Evolutionary conservation across 2,329 filamentous ascomycete species (phyloP), one percentile per base, ranked within the genome.

Genomic region (Grosmannia penicillata): DNA sequence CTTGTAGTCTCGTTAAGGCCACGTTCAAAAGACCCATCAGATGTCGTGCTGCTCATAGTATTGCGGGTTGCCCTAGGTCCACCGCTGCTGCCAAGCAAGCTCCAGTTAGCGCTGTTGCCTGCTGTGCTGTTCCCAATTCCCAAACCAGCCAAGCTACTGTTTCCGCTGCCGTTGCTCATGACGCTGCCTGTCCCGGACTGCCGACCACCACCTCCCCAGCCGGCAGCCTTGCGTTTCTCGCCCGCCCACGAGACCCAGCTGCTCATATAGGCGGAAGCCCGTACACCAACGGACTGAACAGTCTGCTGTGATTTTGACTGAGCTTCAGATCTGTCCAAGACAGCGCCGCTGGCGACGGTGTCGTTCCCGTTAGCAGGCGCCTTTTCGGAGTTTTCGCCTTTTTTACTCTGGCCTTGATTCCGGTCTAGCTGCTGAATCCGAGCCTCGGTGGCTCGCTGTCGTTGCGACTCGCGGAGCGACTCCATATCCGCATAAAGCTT

Each of bases 401-500:
- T 19, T 15, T 29, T 17, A 22, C 36, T 31, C 18, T 41, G 36
- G 10, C 32, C 22, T 30, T 35, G 14, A 6, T 38, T 17, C 35
- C 36, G 25, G 19, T 30, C 14, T 36, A 40, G 43, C 23, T 42
- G 38, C 15, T 40, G 38, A 24, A 50, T 48, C 46, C 62, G 61
- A 34, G 62, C 57, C 51, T 80, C 69, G 43, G 80, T 75, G 6
- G 68, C 62, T 36, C 67, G 65, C 49, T 72, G 76, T 40, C 74
- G 66, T 55, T 87, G 82, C 14, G 74, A 71, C 58, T 87, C 83
- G 13, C 83, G 70, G 59, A 85, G 72, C 3, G 74, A 63, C 56
- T 96, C 89, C 59, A 96, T 82, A 49, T 96, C 89, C 0, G 84
- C 74, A 66, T 93, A 96, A 22, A 96, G 66, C 51, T 76, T 86